A percentile compares a stretch with the other conserved stretches of the same genome.
Evolutionary conservation across 2,329 filamentous ascomycete species (phyloP).

Genomic region (Talaromyces sp.): DNA sequence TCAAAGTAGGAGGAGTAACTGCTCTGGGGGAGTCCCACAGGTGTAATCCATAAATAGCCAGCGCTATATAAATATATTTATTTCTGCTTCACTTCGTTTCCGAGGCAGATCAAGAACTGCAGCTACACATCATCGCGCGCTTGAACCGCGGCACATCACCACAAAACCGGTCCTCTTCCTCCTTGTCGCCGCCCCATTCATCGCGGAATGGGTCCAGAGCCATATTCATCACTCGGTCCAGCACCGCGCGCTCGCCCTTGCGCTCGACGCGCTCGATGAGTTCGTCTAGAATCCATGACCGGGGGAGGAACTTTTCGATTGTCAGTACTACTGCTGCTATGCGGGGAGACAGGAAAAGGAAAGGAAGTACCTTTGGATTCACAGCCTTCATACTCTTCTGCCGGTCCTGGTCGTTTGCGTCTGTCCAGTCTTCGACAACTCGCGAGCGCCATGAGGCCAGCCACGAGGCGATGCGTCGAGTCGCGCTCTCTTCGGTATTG

Average conservation of each 20-base stretch:
- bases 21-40: neutral
- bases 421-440: slow-evolving; percentile 70
- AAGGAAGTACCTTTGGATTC: slow-evolving; percentile 65
- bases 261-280: slow-evolving; percentile 85
- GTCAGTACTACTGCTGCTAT: neutral
- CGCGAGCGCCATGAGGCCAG: slow-evolving; percentile 70
- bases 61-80: neutral
- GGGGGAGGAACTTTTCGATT: slow-evolving; percentile 66
- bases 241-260: slow-evolving; percentile 70
- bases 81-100: neutral
- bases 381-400: slow-evolving; percentile 71
- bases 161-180: slow-evolving; percentile 77
- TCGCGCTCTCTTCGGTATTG: slow-evolving; percentile 58
- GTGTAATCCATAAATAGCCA: neutral
- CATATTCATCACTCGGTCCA: slow-evolving; percentile 76
- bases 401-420: slow-evolving; percentile 57
- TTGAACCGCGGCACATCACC: slow-evolving; percentile 75
- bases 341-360: too few relatives aligned
- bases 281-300: slow-evolving; percentile 90
- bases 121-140: slow-evolving; percentile 88
- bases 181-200: slow-evolving; percentile 52
- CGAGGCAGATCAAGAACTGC: slow-evolving; percentile 63
- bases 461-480: slow-evolving; percentile 68
- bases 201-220: slow-evolving; percentile 80
- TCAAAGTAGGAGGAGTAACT: neutral